These are phyloP conservation scores for Sugiyamaella japonica DNA, from an alignment of 1,139 yeast species.

Conservation along the genomic window DNA sequence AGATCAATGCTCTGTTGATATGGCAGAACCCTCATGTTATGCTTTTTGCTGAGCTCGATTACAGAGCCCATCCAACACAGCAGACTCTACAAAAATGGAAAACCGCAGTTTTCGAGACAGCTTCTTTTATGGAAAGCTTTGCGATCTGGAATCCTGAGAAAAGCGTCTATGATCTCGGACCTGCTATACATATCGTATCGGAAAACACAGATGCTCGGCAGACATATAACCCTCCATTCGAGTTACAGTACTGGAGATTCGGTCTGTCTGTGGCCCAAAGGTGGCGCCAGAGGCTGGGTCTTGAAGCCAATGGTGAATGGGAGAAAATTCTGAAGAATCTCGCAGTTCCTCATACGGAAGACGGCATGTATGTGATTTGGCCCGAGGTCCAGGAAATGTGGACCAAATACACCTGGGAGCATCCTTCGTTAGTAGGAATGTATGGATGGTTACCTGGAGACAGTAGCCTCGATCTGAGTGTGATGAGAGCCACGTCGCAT, in stretches of 20 bases:
- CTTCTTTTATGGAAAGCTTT: slow-evolving; percentile 19
- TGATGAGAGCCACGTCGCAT: slow-evolving; percentile 17
- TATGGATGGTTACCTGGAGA: slow-evolving; percentile 19
- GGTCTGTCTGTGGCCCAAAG: slow-evolving; percentile 15
- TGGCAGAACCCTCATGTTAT: slow-evolving; percentile 21
- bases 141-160: slow-evolving; percentile 12
- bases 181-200: slow-evolving; percentile 18
- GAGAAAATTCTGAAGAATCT: slow-evolving; percentile 13
- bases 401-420: slow-evolving; percentile 23
- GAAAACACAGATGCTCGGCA: slow-evolving; percentile 17
- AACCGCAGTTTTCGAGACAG: slow-evolving; percentile 13
- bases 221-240: slow-evolving; percentile 19
- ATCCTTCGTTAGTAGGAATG: slow-evolving; percentile 21
- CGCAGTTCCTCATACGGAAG: slow-evolving; percentile 13
- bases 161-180: slow-evolving; percentile 15
- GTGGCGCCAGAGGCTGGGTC: slow-evolving; percentile 15
- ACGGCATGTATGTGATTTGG: slow-evolving; percentile 20
- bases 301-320: slow-evolving; percentile 11
- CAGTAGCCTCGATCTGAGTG: slow-evolving; percentile 11
- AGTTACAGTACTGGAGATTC: slow-evolving; percentile 19
- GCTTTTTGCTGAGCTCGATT: slow-evolving; percentile 20
- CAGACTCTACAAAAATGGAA: slow-evolving; percentile 18
- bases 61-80: slow-evolving; percentile 15
- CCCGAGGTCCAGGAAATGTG: slow-evolving; percentile 21
- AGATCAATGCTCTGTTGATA: slow-evolving; percentile 17